Conservation (phyloP, 1,139 yeast species). For the Yamadazyma aaseri region DNA sequence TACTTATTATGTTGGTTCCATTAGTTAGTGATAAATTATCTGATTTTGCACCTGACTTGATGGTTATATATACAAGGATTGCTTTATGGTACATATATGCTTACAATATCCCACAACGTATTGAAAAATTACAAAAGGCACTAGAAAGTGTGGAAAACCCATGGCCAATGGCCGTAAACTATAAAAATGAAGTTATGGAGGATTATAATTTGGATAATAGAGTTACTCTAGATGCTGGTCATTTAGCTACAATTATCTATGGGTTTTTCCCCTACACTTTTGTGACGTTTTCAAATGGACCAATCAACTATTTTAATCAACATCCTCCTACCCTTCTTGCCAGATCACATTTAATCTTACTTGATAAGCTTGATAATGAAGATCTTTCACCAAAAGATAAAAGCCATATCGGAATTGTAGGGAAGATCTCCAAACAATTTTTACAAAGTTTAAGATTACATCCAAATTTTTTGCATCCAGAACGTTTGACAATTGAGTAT, state of each 20-base stretch:
- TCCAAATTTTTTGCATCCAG: conserved; percentile 41
- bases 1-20: conserved; percentile 56
- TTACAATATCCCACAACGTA: conserved; percentile 12
- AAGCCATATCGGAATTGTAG: conserved; percentile 4
- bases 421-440: conserved; percentile 11
- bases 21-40: conserved; percentile 41
- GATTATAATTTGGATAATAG: conserved; percentile 7
- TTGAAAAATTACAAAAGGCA: conserved; percentile 9
- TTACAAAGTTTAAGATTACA: conserved; percentile 40
- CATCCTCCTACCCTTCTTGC: conserved; percentile 16
- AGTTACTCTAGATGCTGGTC: conserved; percentile 20
- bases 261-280: conserved; percentile 62
- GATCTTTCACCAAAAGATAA: conserved; percentile 11
- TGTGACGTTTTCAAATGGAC: conserved; percentile 41
- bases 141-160: conserved; percentile 6
- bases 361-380: conserved; percentile 6
- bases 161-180: conserved; percentile 17
- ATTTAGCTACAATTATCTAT: conserved; percentile 46
- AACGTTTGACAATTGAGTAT: conserved; percentile 27
- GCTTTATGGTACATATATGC: conserved; percentile 27
- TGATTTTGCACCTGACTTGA: conserved; percentile 39
- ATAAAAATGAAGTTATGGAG: neutral
- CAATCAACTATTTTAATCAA: conserved; percentile 23
- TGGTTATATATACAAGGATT: conserved; percentile 47
- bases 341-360: conserved; percentile 6